A percentile compares a stretch with the other conserved stretches of the same genome.
phyloP scores from a whole-genome alignment of 2,329 filamentous ascomycete species.

The Ascochyta koolunga region DNA sequence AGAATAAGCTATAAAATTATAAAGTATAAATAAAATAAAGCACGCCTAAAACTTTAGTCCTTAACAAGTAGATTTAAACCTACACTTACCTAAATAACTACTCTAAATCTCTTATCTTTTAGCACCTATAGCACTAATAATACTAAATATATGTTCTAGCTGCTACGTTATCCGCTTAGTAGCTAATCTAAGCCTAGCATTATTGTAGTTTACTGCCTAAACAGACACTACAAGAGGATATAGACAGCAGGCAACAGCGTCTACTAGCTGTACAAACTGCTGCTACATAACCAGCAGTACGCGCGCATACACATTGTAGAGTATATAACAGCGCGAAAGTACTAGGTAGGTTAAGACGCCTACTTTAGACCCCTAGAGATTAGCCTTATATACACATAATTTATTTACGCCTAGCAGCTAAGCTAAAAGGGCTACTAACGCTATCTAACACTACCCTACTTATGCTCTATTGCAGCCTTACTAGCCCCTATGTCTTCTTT shows the following conservation, averaged over 20 bases:
- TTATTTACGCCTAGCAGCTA: slow-evolving; percentile 9
- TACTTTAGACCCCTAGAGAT: no score
- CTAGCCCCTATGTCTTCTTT: slow-evolving; percentile 14
- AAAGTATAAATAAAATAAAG: no score
- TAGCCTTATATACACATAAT: slow-evolving; percentile 7
- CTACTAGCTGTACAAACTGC: slow-evolving; percentile 32
- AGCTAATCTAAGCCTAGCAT: slow-evolving; percentile 24
- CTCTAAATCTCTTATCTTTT: no score
- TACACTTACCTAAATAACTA: no score
- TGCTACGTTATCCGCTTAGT: not conserved
- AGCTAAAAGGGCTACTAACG: slow-evolving; percentile 14
- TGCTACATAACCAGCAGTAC: slow-evolving; percentile 30
- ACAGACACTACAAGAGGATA: slow-evolving; percentile 30
- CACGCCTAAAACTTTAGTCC: no score
- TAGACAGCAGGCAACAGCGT: slow-evolving; percentile 26
- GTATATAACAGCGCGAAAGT: no score
- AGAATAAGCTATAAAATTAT: no score
- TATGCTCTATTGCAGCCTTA: slow-evolving; percentile 8
- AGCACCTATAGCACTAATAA: no score
- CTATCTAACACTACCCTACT: slow-evolving; percentile 13
- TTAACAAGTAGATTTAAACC: no score
- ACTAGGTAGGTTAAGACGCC: no score
- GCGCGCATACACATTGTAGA: not conserved
- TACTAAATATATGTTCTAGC: no score
- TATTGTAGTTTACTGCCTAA: slow-evolving; percentile 32